These are phyloP conservation scores for Metrosideros polymorpha DNA, from an alignment of 441 rosid species.

Conservation along the genomic window DNA sequence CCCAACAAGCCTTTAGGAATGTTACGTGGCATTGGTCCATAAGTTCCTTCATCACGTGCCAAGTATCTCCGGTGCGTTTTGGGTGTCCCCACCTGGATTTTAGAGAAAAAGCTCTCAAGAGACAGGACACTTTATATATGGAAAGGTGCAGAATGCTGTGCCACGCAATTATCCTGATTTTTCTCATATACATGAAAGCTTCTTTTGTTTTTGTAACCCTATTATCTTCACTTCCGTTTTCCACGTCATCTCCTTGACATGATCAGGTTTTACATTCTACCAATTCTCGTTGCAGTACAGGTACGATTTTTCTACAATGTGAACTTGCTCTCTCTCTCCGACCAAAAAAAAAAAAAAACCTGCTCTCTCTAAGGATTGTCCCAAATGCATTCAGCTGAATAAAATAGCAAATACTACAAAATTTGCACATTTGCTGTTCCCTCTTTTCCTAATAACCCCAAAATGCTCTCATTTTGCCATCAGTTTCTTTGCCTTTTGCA, in stretches of 20 bases:
- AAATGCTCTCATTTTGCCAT: neutral
- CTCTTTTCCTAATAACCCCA: neutral
- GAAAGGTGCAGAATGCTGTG: neutral
- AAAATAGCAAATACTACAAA: neutral
- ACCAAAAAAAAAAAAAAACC: too few relatives aligned
- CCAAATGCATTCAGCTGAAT: neutral
- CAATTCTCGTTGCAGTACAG: neutral
- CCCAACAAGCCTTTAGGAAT: conserved; percentile 89
- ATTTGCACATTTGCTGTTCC: neutral
- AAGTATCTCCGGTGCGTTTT: conserved; percentile 82
- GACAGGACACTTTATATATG: neutral
- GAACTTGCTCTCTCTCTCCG: neutral
- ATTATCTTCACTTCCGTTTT: neutral
- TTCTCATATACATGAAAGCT: neutral
- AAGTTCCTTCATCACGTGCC: conserved; percentile 83
- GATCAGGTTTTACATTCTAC: neutral
- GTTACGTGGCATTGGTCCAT: conserved; percentile 89
- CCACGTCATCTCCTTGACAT: neutral
- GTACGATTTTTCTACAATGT: neutral
- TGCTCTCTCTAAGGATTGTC: neutral
- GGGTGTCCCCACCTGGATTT: conserved; percentile 76
- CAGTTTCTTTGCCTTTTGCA: neutral
- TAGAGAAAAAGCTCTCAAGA: neutral
- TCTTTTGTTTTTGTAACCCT: neutral
- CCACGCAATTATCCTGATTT: neutral